Conservation (phyloP, 2,329 filamentous ascomycete species). For the Ophiostoma novo-ulmi region DNA sequence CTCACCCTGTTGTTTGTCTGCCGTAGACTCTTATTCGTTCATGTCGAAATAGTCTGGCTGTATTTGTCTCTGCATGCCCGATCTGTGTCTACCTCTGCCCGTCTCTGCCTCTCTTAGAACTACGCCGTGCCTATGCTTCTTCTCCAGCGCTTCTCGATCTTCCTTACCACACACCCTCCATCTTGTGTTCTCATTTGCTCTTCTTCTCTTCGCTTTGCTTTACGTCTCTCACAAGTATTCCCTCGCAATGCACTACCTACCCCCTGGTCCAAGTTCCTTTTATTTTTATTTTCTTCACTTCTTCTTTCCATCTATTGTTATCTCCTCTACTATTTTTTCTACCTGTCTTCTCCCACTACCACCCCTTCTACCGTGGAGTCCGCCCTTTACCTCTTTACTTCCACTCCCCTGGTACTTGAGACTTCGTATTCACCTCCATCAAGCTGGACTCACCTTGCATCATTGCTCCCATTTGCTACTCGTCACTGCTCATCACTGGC, state of each 20-base stretch:
- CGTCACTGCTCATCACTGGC: neutral
- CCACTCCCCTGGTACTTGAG: neutral
- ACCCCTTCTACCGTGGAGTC: neutral
- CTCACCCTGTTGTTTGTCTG: neutral
- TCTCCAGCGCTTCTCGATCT: neutral
- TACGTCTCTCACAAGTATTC: neutral
- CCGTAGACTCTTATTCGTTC: neutral
- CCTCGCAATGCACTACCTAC: neutral
- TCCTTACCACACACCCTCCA: neutral
- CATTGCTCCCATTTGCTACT: neutral
- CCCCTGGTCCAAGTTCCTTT: neutral
- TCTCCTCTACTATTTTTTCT: neutral
- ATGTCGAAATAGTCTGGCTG: neutral
- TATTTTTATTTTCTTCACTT: neutral
- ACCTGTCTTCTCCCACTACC: slow-evolving; percentile 12
- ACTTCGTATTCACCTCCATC: slow-evolving; percentile 13
- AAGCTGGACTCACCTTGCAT: slow-evolving; percentile 8
- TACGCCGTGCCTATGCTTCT: neutral
- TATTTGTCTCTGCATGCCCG: neutral
- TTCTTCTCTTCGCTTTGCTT: neutral
- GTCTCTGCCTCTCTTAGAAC: neutral
- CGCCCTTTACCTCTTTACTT: neutral
- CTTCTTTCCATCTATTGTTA: neutral
- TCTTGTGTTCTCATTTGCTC: neutral
- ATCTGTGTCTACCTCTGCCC: neutral